Base-by-base conservation (phyloP, 768 basidiomycete species). In the Crassisporium funariophilum region DNA sequence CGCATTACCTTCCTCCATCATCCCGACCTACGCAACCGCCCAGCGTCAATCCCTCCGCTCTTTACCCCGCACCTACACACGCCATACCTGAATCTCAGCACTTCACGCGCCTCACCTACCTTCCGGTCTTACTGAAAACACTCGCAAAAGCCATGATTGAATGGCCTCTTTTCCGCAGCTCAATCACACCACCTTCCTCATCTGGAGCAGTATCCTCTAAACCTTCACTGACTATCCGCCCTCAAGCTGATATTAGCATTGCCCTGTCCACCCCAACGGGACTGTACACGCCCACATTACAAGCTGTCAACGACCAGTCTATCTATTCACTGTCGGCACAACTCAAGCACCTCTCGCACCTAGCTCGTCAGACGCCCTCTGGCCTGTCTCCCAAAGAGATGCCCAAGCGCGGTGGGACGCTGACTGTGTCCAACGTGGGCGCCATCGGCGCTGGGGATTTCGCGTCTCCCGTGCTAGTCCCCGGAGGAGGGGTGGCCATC, bases 401-500 rank as follows among this genome's bases (percentile, higher is more conserved):
- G 80, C 88, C 85, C 1, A 77, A 75, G 42, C 76, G 80, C 1
- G 90, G 89, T 0, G 89, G 86, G 2, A 92, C 92, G 7, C 64
- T 93, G 38, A 89, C 83, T 5, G 81, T 95, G 20, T 85, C 83
- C 35, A 95, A 94, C 56, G 76, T 95, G 6, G 92, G 91, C 15
- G 86, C 82, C 8, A 74, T 90, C n/a, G 92, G 87, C 0, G 73
- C 70, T 8, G 89, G 86, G 0, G 82, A 84, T 44, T 75, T 70
- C 47, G 89, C 91, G 5, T 72, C 75, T 11, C 91, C 91, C 0
- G 80, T 93, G 36, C 73, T 93, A 1, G 82, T 92, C 0, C 86
- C 84, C 0, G 90, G 89, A 0, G 89, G 90, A 0, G 91, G 91
- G 0, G 80, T 93, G 0, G 90, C 88, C 9, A 92, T 93, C 47